These are phyloP conservation scores for Yamadazyma kanchanaburiensis DNA, from an alignment of 1,139 yeast genomes.

Conservation along the genomic window DNA sequence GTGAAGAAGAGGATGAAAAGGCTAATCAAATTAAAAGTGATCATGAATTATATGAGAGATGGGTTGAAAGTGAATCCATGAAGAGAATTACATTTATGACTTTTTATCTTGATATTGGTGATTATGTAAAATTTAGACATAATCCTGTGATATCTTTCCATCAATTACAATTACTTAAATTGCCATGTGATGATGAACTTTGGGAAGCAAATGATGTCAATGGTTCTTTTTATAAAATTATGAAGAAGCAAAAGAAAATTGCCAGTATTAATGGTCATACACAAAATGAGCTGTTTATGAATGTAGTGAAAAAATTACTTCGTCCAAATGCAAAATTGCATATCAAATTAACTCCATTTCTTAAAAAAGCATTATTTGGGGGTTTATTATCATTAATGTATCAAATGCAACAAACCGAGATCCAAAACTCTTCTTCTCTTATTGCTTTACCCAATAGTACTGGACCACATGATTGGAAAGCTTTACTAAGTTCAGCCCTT, in stretches of 20 bases:
- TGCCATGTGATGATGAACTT: conserved; percentile 68
- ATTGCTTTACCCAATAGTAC: conserved; percentile 25
- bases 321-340: conserved; percentile 8
- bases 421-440: conserved; percentile 50
- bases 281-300: conserved; percentile 31
- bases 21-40: conserved; percentile 18
- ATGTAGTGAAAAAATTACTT: conserved; percentile 31
- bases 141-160: conserved; percentile 64
- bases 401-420: conserved; percentile 74
- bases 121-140: conserved; percentile 77
- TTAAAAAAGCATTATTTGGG: conserved; percentile 63
- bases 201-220: conserved; percentile 60
- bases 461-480: conserved; percentile 55
- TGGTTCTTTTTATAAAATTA: conserved; percentile 39
- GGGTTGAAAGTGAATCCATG: conserved; percentile 78
- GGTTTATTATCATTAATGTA: conserved; percentile 70
- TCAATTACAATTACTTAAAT: conserved; percentile 63
- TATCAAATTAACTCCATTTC: conserved; percentile 34
- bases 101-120: conserved; percentile 74
- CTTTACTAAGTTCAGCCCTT: conserved; percentile 57
- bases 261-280: conserved; percentile 8
- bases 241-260: conserved; percentile 34
- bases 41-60: conserved; percentile 37
- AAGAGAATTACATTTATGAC: conserved; percentile 80
- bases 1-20: conserved; percentile 22